Percentiles rank a stretch among this genome's conserved stretches.
These are phyloP conservation scores for Sporisorium scitamineum DNA, from an alignment of 1,284 basidiomycete genomes.

Conservation along the genomic window DNA sequence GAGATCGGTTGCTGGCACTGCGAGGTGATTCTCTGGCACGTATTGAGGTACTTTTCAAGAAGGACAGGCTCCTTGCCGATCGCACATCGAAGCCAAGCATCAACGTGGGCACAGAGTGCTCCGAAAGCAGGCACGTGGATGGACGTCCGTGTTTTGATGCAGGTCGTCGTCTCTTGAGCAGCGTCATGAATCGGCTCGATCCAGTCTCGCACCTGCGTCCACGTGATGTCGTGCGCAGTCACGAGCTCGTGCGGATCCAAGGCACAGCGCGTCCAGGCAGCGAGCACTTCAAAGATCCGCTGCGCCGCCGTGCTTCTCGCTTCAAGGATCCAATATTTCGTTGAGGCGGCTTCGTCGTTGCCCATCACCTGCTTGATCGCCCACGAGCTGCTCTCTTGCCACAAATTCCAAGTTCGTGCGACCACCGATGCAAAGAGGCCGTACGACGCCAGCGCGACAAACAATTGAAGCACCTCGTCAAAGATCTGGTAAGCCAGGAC, in stretches of 20 bases:
- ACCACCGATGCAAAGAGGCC: slow-evolving; percentile 79
- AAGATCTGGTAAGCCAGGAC: slow-evolving; percentile 63
- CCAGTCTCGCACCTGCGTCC: slow-evolving; percentile 87
- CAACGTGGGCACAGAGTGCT: slow-evolving; percentile 27
- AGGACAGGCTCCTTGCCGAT: slow-evolving; percentile 28
- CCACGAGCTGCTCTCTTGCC: slow-evolving; percentile 47
- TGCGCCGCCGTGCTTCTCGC: slow-evolving; percentile 29
- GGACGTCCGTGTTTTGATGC: background rate
- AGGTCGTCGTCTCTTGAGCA: background rate
- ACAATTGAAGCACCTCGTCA: slow-evolving; percentile 74
- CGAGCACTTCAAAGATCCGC: slow-evolving; percentile 72
- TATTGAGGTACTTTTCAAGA: slow-evolving; percentile 17
- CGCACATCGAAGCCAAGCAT: slow-evolving; percentile 37
- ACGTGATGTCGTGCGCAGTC: slow-evolving; percentile 86
- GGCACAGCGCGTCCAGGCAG: slow-evolving; percentile 83
- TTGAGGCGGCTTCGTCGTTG: background rate
- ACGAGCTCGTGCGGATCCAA: slow-evolving; percentile 88
- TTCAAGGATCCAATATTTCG: slow-evolving; percentile 14
- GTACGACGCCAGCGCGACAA: slow-evolving; percentile 78
- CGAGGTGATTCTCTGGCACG: slow-evolving; percentile 2
- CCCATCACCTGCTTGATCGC: slow-evolving; percentile 21
- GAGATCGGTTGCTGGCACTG: slow-evolving; percentile 8
- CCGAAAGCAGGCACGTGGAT: slow-evolving; percentile 22
- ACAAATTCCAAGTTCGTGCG: slow-evolving; percentile 67
- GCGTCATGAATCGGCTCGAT: slow-evolving; percentile 53